These are phyloP conservation scores for Macaranga tanarius DNA, from an alignment of 441 rosid species.

Conservation along the genomic window DNA sequence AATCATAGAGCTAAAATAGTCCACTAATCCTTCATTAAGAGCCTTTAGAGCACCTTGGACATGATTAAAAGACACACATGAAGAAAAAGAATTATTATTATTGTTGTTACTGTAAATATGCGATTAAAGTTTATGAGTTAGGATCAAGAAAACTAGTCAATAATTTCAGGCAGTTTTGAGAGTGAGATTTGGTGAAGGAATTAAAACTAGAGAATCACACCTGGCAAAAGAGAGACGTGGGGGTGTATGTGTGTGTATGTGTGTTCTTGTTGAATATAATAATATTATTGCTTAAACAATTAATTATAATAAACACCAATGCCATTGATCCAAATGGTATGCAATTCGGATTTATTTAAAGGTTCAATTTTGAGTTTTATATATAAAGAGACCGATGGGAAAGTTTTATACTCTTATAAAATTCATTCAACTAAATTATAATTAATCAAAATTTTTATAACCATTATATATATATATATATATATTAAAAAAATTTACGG, in stretches of 20 bases:
- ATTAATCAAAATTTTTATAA: no score
- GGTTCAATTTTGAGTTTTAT: no score
- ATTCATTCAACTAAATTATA: no score
- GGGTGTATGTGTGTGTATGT: slow-evolving; percentile 2
- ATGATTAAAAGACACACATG: slow-evolving; percentile 7
- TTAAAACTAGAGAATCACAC: slow-evolving; percentile 30
- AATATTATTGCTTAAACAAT: not conserved
- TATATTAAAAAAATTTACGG: no score
- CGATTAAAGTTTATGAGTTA: slow-evolving; percentile 3
- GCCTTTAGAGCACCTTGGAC: slow-evolving; percentile 2
- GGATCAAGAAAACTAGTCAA: slow-evolving; percentile 5
- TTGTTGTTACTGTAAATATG: not conserved
- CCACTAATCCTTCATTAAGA: not conserved
- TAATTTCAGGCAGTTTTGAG: not conserved
- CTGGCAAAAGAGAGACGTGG: slow-evolving; percentile 44
- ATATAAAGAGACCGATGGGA: no score
- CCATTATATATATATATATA: no score
- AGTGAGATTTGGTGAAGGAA: slow-evolving; percentile 22
- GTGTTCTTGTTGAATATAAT: slow-evolving; percentile 15
- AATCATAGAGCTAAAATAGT: slow-evolving; percentile 25
- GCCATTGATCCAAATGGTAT: no score
- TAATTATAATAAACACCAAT: no score
- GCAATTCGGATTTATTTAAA: no score
- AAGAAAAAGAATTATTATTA: slow-evolving; percentile 1
- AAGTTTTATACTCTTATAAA: no score